A percentile compares a stretch with the other conserved stretches of the same genome.
These are phyloP conservation scores for Isochrysis galbana DNA, from an alignment of 78 protist species.

Conservation along the genomic window DNA sequence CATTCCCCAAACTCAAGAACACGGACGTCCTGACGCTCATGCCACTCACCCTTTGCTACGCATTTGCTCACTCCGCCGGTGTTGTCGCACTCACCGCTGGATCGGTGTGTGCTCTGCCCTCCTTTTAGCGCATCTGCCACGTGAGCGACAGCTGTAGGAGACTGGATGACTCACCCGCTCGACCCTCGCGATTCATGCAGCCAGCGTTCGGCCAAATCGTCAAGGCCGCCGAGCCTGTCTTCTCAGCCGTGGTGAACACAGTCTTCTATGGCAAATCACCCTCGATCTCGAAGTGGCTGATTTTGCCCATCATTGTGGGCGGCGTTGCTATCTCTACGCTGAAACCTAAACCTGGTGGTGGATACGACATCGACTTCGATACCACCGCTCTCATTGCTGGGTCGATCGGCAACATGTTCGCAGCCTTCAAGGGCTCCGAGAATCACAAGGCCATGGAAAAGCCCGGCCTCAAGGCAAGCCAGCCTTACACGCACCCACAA, in stretches of 20 bases:
- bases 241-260: neutral
- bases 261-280: conserved; percentile 3
- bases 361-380: neutral
- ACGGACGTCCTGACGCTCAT: neutral
- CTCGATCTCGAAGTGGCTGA: neutral
- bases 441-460: neutral
- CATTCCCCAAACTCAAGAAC: neutral
- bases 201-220: neutral
- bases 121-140: no score
- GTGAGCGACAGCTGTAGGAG: no score
- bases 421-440: conserved; percentile 50
- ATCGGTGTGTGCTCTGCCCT: neutral
- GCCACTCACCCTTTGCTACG: neutral
- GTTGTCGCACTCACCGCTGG: neutral
- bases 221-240: conserved; percentile 18
- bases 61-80: neutral
- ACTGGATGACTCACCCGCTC: no score
- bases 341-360: neutral
- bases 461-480: neutral
- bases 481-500: no score
- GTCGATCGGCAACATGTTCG: conserved; percentile 18
- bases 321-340: neutral
- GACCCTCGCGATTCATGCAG: neutral
- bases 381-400: neutral
- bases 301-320: neutral